phyloP scores from a whole-genome alignment of 495 filamentous ascomycete species.

The Trypethelium eluteriae region DNA sequence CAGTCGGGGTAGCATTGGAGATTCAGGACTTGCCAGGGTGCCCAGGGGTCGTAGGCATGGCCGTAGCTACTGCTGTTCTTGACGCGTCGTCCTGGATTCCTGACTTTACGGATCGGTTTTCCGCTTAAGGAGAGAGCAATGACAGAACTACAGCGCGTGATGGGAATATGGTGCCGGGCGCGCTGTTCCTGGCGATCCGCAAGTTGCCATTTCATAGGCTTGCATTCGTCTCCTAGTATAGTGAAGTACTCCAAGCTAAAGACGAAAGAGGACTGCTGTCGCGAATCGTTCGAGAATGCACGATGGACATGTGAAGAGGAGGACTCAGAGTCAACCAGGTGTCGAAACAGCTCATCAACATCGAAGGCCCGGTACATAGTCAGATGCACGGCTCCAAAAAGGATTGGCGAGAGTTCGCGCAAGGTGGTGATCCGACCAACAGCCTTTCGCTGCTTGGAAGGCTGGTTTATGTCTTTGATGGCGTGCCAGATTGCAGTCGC shows the following conservation, averaged over 20 bases:
- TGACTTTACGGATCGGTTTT: conserved; percentile 31
- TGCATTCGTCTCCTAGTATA: conserved; percentile 39
- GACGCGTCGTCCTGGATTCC: conserved; percentile 32
- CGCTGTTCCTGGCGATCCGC: conserved; percentile 34
- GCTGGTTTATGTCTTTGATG: conserved; percentile 32
- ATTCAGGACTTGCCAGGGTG: conserved; percentile 46
- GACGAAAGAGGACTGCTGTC: conserved; percentile 43
- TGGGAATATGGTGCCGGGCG: conserved; percentile 38
- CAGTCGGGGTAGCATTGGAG: conserved; percentile 49
- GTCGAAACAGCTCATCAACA: conserved; percentile 45
- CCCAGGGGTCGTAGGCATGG: conserved; percentile 41
- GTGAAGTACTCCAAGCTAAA: conserved; percentile 53
- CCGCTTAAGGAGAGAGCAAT: conserved; percentile 45
- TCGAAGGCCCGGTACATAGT: conserved; percentile 45
- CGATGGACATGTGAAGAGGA: conserved; percentile 37
- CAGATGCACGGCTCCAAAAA: conserved; percentile 45
- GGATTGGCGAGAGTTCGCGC: conserved; percentile 45
- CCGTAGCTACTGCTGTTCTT: conserved; percentile 34
- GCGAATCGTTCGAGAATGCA: conserved; percentile 33
- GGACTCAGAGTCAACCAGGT: conserved; percentile 36
- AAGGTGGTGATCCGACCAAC: conserved; percentile 49
- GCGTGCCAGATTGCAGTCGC: conserved; percentile 39
- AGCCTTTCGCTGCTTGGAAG: conserved; percentile 28
- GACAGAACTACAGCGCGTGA: conserved; percentile 44
- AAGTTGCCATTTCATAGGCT: conserved; percentile 47